Evolutionary conservation across 1,284 basidiomycete genomes (phyloP), one percentile per base, ranked within the genome.

Genomic region (Malassezia sympodialis): DNA sequence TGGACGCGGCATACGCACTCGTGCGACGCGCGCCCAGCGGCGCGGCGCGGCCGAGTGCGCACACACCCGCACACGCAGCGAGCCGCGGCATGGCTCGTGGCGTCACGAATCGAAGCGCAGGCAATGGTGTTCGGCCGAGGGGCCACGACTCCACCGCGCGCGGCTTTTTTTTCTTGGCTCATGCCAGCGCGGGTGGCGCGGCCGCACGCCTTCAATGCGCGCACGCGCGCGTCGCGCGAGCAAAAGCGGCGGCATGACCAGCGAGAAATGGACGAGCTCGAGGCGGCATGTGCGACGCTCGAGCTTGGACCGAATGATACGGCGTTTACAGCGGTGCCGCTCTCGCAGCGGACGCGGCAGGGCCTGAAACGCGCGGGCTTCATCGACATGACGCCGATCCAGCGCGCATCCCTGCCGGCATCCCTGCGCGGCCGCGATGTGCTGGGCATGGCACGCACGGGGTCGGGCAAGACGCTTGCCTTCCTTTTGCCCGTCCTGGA

Each of bases 391-490:
- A 74, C 72, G 23, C 62, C 62, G 34, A 72, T 74, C 51, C 72
- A 74, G 61, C 45, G 63, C 17, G 60, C 53, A 27, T 57, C 72
- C 12, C 50, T 74, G 7, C 68, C 70, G 1, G 56, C 64, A 7
- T 61, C 72, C 5, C 67, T 74, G 51, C 58, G 50, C 19, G 60
- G 66, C 21, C 59, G 58, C 24, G 72, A 74, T 37, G 62, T 89
- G 6, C 79, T 88, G 3, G 87, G 84, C 6, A 83, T 86, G 0
- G 87, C 87, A 4, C 79, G 83, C 15, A 89, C 87, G 1, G 87
- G 87, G 1, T 86, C 84, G 27, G 87, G 87, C 17, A 89, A 89
- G 77, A 89, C 87, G 3, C 79, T 89, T 19, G 84, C 86, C 0
- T 89, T 89, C 76, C 78, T 89, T 35, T 79, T 89, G 21, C 87